These are phyloP conservation scores for Kregervanrija pseudodelftensis DNA, from an alignment of 805 yeast genomes.

Conservation along the genomic window DNA sequence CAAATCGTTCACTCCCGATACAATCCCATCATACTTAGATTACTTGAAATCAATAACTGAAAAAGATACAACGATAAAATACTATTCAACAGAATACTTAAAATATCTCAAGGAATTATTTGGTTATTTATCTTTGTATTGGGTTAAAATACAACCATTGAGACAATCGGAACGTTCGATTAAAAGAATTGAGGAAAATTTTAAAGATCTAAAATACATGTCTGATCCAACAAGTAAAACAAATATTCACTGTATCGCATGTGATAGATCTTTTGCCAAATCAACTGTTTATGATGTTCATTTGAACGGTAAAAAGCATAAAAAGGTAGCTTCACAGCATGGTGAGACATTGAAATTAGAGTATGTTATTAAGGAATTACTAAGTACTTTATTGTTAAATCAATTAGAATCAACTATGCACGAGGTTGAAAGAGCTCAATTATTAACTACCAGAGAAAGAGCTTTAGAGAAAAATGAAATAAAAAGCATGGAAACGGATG, in stretches of 20 bases:
- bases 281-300: constrained; percentile 63
- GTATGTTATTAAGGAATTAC: constrained; percentile 31
- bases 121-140: constrained; percentile 43
- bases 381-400: constrained; percentile 29
- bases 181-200: constrained; percentile 17
- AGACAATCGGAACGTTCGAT: constrained; percentile 30
- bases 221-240: not conserved
- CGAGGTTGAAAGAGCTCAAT: constrained; percentile 57
- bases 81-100: constrained; percentile 27
- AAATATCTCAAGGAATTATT: constrained; percentile 40
- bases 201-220: constrained; percentile 15
- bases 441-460: constrained; percentile 67
- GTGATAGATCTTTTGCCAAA: constrained; percentile 59
- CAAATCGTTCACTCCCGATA: not conserved
- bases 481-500: constrained; percentile 14
- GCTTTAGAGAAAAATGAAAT: constrained; percentile 42
- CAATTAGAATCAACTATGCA: constrained; percentile 44
- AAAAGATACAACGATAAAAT: constrained; percentile 21
- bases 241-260: constrained; percentile 45
- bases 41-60: constrained; percentile 10
- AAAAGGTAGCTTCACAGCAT: constrained; percentile 33
- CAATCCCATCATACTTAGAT: constrained; percentile 15
- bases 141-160: constrained; percentile 43
- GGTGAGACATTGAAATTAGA: constrained; percentile 21
- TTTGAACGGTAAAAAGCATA: constrained; percentile 68